Percentiles rank a stretch among this genome's conserved stretches.
Conservation (phyloP, 2,329 filamentous ascomycete genomes). For the Alternaria novae-zelandiae region DNA sequence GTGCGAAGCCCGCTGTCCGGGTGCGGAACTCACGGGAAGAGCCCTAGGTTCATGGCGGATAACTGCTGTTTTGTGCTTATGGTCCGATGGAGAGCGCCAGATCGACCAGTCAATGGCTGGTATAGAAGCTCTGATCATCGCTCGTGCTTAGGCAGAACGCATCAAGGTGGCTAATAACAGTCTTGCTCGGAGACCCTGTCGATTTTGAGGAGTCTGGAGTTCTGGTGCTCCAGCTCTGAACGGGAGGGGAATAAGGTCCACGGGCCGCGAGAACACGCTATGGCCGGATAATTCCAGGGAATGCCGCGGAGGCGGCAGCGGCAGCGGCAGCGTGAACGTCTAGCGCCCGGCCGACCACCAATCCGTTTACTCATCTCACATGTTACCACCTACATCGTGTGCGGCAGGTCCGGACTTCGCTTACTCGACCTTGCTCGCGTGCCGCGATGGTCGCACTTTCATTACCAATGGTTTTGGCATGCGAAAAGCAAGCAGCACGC, state of each 20-base stretch:
- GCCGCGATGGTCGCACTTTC: neutral
- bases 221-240: neutral
- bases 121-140: neutral
- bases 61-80: constrained; percentile 1
- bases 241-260: constrained; percentile 2
- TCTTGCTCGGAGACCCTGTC: neutral
- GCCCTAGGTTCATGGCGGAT: neutral
- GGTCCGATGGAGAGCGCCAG: constrained; percentile 1
- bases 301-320: constrained; percentile 2
- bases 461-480: neutral
- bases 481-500: neutral
- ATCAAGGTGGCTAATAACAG: neutral
- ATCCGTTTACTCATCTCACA: constrained; percentile 1
- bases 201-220: neutral
- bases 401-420: neutral
- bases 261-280: constrained; percentile 9
- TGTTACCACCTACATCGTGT: constrained; percentile 1
- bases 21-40: neutral
- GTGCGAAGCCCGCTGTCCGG: neutral
- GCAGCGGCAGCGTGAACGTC: neutral
- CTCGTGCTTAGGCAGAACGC: neutral
- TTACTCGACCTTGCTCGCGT: neutral
- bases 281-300: constrained; percentile 7
- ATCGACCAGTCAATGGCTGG: neutral
- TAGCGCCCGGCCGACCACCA: constrained; percentile 5